Evolutionary conservation across 179 eudicot genomes (phyloP).

Genomic region (Sideroxylon spinosum): DNA sequence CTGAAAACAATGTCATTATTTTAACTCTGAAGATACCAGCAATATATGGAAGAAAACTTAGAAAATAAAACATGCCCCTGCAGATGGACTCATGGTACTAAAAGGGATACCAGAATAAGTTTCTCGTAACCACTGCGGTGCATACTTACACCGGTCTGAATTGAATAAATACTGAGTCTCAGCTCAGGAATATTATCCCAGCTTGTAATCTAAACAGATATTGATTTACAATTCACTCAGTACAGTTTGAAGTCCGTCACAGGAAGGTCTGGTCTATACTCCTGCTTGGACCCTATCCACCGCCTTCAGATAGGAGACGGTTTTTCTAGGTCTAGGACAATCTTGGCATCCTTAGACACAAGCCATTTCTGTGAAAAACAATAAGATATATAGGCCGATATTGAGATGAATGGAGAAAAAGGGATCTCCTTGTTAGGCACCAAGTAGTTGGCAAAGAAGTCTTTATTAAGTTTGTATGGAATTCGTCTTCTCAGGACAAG

Average conservation of each 20-base stretch:
- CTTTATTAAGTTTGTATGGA: too few species aligned
- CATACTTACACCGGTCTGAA: not conserved
- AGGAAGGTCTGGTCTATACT: too few species aligned
- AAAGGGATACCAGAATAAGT: not conserved
- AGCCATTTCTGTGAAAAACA: not conserved
- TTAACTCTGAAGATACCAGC: conserved; percentile 2
- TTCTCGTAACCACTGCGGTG: not conserved
- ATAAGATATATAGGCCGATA: not conserved
- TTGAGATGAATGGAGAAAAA: too few species aligned
- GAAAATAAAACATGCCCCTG: not conserved
- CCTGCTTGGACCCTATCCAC: too few species aligned
- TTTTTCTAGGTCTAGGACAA: not conserved
- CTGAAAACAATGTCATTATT: conserved; percentile 16
- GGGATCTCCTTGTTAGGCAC: too few species aligned
- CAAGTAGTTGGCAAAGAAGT: too few species aligned
- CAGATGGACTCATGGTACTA: not conserved
- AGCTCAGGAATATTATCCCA: not conserved
- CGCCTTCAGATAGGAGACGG: too few species aligned
- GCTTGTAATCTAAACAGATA: not conserved
- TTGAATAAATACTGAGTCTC: not conserved
- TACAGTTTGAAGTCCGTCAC: not conserved
- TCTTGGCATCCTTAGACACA: not conserved
- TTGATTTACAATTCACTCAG: not conserved
- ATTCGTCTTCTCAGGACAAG: too few species aligned
- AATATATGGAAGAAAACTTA: not conserved